Evolutionary conservation across 352 stramenopile genomes (phyloP), one percentile per base, ranked within the genome.

Genomic region (Globisporangium paddicum): DNA sequence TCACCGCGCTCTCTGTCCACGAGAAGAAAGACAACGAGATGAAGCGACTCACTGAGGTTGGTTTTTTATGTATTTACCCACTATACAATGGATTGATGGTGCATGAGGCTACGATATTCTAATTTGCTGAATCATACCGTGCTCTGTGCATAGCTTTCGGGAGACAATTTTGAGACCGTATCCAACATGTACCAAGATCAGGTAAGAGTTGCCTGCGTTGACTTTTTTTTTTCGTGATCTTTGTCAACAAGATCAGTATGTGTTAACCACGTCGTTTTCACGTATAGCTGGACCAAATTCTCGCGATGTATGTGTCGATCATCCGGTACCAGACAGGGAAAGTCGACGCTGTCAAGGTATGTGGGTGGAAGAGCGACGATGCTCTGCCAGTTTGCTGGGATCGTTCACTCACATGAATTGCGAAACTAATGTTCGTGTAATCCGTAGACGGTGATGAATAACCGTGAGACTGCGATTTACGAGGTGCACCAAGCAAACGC

Each of bases 401-500:
- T n/a, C 18, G 14, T 14, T 54, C 14, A 2, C 5, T 37, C 19
- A 9, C 35, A n/a, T 26, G 7, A 37, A n/a, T 26, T 19, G 16
- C 8, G 5, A 51, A 38, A 14, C 25, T 40, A 18, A 35, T 16
- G 1, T n/a, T 18, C 6, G 7, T 18, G 10, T 6, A 4, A 18
- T 55, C 19, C 63, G 13, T 51, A 94, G 86, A 77, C 83, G 18
- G 86, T 95, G 21, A 90, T 95, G 75, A 81, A 75, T 64, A 95
- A 95, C 64, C 86, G 86, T 1, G 83, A 95, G 52, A 86, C 82
- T 19, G 86, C 86, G 30, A 93, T 95, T 44, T 62, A 89, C 23
- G 86, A 95, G 67, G 86, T 95, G 3, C 83, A 94, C 54, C 77
- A 93, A 79, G 83, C 86, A n/a, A 95, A 90, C 68, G 81, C 82